A percentile compares a stretch with the other conserved stretches of the same genome.
Evolutionary conservation across 1,139 yeast species (phyloP).

Genomic region (Taphrina confusa): DNA sequence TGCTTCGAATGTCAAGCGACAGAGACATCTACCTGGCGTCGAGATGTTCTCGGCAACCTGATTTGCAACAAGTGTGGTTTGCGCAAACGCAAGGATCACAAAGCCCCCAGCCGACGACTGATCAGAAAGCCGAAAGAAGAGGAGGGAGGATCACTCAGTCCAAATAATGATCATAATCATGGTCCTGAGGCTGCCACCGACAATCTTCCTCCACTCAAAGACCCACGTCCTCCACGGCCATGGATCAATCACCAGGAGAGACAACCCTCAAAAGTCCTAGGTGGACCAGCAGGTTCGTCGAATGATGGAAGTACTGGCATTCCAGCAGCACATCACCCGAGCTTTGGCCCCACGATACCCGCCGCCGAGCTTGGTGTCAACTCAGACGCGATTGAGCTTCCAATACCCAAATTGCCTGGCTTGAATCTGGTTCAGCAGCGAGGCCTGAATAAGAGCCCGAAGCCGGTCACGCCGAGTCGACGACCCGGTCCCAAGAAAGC

Average conservation of each 20-base stretch:
- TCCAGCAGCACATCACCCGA: background rate
- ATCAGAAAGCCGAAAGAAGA: background rate
- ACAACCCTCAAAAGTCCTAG: background rate
- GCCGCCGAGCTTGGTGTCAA: background rate
- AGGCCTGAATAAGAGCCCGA: background rate
- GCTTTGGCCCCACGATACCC: background rate
- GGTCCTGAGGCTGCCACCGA: background rate
- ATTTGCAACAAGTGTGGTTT: constrained; percentile 24
- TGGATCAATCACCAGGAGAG: constrained; percentile 4
- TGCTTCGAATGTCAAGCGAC: constrained; percentile 15
- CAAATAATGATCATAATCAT: background rate
- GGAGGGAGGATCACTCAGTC: background rate
- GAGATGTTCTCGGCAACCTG: background rate
- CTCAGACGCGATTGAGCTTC: background rate
- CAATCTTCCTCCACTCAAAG: background rate
- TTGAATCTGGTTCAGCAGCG: background rate
- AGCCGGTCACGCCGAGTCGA: constrained; percentile 7
- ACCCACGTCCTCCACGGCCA: constrained; percentile 18
- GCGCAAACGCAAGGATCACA: constrained; percentile 9
- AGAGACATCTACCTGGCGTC: constrained; percentile 21
- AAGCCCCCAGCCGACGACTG: constrained; percentile 6
- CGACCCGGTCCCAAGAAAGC: constrained; percentile 15
- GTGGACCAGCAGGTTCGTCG: background rate
- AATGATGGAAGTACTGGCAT: background rate
- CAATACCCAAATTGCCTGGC: background rate